Evolutionary conservation across 768 basidiomycete species (phyloP), one percentile per base, ranked within the genome.

Genomic region (Macrocybe gigantea): DNA sequence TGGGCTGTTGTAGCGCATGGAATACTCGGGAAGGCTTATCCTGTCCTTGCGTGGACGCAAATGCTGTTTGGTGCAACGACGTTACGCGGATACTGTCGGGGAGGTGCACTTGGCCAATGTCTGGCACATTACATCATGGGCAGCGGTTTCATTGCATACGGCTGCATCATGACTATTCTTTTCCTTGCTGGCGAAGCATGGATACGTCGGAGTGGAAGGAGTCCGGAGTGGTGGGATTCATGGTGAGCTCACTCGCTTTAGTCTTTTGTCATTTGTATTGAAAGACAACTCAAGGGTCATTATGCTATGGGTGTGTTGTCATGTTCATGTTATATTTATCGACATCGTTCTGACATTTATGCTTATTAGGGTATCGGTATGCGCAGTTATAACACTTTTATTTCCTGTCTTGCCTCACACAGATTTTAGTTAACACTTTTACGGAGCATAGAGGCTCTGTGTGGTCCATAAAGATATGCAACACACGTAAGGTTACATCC

Each of bases 381-480:
- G 80, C 59, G 29, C 7, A 10, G 10, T 14, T 31, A 5, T 47
- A 30, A 22, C 34, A 38, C 5, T 33, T 12, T 15, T 8, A 33
- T 33, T 14, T 14, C 15, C 11, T 31, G 12, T 7, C 36, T 39
- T 49, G 40, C 38, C 5, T 44, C 35, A 22, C 10, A 22, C 33
- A 29, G 22, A 39, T 5, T 63, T 48, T 56, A 80, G 85, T 96
- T 48, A 95, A 96, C 55, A 94, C 93, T 0, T 94, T 95, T 61
- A 94, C 93, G 0, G 89, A 93, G 59, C 93, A 96, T 60, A 86
- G 82, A 42, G 88, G 89, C 6, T 74, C 74, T 13, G 62, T 57
- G 0, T 95, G 93, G 93, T 86, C 82, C 85, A 85, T 45, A 93
- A 95, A 63, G 93, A 95, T 63, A 88, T 93, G 88, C 92, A 94